A percentile compares a stretch with the other conserved stretches of the same genome.
phyloP scores from a whole-genome alignment of 371 early-diverging fungal species.

The Cokeromyces recurvatus region DNA sequence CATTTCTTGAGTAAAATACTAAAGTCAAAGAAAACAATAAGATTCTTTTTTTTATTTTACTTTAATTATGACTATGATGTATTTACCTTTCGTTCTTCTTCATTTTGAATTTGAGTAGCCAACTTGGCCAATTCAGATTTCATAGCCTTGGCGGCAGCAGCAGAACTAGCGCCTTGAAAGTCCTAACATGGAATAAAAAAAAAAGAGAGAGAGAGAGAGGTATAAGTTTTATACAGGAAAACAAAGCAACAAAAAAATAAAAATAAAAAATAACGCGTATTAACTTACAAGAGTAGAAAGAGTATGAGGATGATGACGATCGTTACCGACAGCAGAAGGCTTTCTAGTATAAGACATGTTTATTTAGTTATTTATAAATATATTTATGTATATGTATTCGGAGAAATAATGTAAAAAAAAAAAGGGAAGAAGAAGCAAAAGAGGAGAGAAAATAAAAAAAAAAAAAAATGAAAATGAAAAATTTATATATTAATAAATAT shows the following conservation, averaged over 20 bases:
- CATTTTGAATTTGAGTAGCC: conserved; percentile 41
- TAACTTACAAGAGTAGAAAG: conserved; percentile 49
- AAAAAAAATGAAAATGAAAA: no score
- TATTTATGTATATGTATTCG: no score
- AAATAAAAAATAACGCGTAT: not conserved
- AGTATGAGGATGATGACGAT: conserved; percentile 49
- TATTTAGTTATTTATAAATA: no score
- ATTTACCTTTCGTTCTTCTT: conserved; percentile 49
- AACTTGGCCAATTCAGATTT: conserved; percentile 52
- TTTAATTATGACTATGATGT: not conserved
- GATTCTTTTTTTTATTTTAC: no score
- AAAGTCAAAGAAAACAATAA: not conserved
- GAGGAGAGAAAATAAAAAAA: no score
- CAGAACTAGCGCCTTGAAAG: conserved; percentile 58
- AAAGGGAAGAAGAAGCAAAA: no score
- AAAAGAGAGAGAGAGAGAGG: not conserved
- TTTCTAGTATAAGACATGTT: not conserved
- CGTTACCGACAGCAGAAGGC: conserved; percentile 13
- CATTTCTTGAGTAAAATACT: conserved; percentile 66
- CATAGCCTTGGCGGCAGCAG: conserved; percentile 61
- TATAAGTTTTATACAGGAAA: not conserved
- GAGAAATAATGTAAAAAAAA: no score
- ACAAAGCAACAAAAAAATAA: not conserved
- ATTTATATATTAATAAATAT: no score
- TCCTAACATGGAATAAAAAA: no score